These are phyloP conservation scores for Botrytis medusae DNA, from an alignment of 2,329 filamentous ascomycete genomes.

Conservation along the genomic window DNA sequence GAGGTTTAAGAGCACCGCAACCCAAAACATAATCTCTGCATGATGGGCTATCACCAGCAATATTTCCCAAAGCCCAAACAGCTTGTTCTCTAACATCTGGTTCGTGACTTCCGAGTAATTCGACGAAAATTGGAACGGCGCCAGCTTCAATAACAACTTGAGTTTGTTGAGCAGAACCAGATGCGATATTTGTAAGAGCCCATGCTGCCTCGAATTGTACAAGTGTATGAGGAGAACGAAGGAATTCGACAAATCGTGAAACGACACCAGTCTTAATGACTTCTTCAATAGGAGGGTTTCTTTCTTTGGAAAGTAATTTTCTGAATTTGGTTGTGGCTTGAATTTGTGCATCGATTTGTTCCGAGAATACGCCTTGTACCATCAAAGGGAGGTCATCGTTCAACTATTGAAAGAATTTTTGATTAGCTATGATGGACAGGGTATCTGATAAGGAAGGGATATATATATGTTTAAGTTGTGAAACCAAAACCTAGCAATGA, in stretches of 20 bases:
- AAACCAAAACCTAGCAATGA: slow-evolving; percentile 8
- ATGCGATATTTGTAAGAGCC: slow-evolving; percentile 99
- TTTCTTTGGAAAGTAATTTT: slow-evolving; percentile 97
- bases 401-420: slow-evolving; percentile 56
- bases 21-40: slow-evolving; percentile 96
- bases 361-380: slow-evolving; percentile 97
- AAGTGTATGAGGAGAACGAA: slow-evolving; percentile 93
- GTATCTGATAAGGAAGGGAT: slow-evolving; percentile 19
- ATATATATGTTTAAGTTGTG: slow-evolving; percentile 13
- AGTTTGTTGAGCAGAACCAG: slow-evolving; percentile 93
- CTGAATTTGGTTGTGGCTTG: slow-evolving; percentile 97
- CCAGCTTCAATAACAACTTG: slow-evolving; percentile 98
- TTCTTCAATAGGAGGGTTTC: slow-evolving; percentile 97
- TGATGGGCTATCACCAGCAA: slow-evolving; percentile 95
- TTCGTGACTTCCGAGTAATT: slow-evolving; percentile 91
- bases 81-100: slow-evolving; percentile 97
- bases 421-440: slow-evolving; percentile 28
- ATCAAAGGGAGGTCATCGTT: slow-evolving; percentile 98
- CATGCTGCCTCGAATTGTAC: slow-evolving; percentile 99
- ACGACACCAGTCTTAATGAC: slow-evolving; percentile 99
- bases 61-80: slow-evolving; percentile 98
- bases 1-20: slow-evolving; percentile 85
- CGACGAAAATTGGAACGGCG: slow-evolving; percentile 97
- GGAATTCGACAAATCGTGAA: slow-evolving; percentile 95
- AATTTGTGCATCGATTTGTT: slow-evolving; percentile 97